Base-by-base conservation (phyloP, 176 grass and related monocot genomes). In the Paspalum notatum region DNA sequence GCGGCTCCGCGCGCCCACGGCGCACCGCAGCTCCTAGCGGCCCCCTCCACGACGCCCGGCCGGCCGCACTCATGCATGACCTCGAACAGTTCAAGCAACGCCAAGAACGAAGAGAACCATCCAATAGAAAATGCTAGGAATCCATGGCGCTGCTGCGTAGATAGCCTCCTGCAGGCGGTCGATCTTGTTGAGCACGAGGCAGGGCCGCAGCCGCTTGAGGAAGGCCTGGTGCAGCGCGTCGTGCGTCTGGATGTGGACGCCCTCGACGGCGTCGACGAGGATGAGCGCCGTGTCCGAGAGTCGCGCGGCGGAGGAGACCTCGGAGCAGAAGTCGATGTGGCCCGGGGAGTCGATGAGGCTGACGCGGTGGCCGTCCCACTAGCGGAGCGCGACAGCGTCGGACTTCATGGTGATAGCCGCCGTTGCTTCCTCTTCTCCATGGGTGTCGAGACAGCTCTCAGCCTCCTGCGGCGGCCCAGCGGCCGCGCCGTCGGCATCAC, bases 331-430 rank as follows among this genome's bases (percentile, higher is more conserved):
- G 85, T 98, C 92, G 57, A 95, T 92, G 83, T 98, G 95, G 17
- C 95, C 95, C 1, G 95, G 95, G 39, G 92, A 98, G 77, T 98
- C 95, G 71, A 98, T 98, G 70, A 98, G 90, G 86, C 92, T 88
- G 78, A 98, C 72, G 52, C 82, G 75, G 90, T 93, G 71, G 6
- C 85, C 80, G 15, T 4, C 37, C 62, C 84, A 84, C 74, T 45
- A 65, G 75, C 79, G 49, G 68, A 88, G 84, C 54, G 85, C 73
- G 51, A 95, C 84, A 24, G 95, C 74, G 26, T 90, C 91, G 20
- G 90, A 93, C 78, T 98, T 98, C 90, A 98, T 98, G 62, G 95
- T 98, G 48, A 98, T 98, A 22, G 88, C 6, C 95, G 92, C 12
- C 82, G 79, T 72, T 94, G 88, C 85, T n/a, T 98, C 95, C 86